These are phyloP conservation scores for Aspergillus fumigatiaffinis DNA, from an alignment of 2,329 filamentous ascomycete species.

Conservation along the genomic window DNA sequence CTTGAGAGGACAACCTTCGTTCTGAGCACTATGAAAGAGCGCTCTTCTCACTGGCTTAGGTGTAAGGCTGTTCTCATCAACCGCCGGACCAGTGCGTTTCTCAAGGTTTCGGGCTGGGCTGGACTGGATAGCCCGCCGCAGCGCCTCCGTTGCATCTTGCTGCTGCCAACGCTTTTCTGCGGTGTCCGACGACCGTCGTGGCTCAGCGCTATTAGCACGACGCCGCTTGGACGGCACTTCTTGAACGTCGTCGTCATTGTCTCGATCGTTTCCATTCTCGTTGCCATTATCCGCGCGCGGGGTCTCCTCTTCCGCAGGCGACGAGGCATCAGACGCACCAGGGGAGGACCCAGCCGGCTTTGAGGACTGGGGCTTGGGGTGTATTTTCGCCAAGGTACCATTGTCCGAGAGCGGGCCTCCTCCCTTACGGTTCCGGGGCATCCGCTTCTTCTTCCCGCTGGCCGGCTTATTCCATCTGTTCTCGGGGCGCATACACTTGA, in stretches of 20 bases:
- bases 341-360: conserved; percentile 37
- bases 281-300: conserved; percentile 31
- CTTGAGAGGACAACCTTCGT: conserved; percentile 32
- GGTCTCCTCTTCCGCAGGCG: conserved; percentile 35
- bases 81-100: conserved; percentile 32
- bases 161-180: conserved; percentile 34
- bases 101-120: conserved; percentile 54
- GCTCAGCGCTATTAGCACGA: conserved; percentile 48
- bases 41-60: conserved; percentile 50
- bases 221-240: conserved; percentile 37
- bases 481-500: conserved; percentile 74
- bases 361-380: conserved; percentile 25
- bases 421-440: conserved; percentile 31
- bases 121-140: conserved; percentile 56
- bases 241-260: conserved; percentile 26
- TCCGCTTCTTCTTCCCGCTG: conserved; percentile 40
- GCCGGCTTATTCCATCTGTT: conserved; percentile 72
- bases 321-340: conserved; percentile 35
- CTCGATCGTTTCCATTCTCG: conserved; percentile 23
- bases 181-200: conserved; percentile 32
- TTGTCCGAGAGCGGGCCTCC: conserved; percentile 32
- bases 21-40: conserved; percentile 40
- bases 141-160: conserved; percentile 41
- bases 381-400: conserved; percentile 29
- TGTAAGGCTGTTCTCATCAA: conserved; percentile 51